Percentiles rank a stretch among this genome's conserved stretches.
Conservation (phyloP, 2,329 filamentous ascomycete species). For the Epichloe aotearoae region DNA sequence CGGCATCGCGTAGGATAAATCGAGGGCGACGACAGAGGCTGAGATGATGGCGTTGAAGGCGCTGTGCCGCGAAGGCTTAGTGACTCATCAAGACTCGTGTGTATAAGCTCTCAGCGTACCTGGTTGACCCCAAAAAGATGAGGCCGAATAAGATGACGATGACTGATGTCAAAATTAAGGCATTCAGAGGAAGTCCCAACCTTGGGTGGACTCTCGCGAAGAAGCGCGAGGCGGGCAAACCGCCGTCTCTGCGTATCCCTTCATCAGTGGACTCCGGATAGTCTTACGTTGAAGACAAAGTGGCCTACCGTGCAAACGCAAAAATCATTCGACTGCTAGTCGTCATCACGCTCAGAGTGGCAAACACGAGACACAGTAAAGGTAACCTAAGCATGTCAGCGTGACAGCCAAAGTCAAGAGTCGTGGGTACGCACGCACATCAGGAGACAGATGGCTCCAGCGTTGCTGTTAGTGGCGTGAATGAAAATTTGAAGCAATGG, state of each 20-base stretch:
- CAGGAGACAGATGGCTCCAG: constrained; percentile 49
- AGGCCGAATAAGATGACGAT: constrained; percentile 55
- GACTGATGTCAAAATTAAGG: constrained; percentile 44
- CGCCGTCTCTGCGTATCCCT: constrained; percentile 35
- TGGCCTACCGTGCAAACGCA: constrained; percentile 38
- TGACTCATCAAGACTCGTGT: too few relatives aligned
- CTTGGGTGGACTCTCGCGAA: constrained; percentile 48
- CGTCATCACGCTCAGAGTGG: constrained; percentile 50
- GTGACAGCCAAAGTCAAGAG: background rate
- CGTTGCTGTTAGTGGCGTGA: constrained; percentile 46
- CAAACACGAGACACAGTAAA: constrained; percentile 49
- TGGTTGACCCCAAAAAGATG: constrained; percentile 55
- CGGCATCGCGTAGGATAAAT: constrained; percentile 62
- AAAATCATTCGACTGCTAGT: constrained; percentile 54
- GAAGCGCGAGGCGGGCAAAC: constrained; percentile 46
- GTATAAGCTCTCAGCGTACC: constrained; percentile 1
- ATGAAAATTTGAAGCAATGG: constrained; percentile 50
- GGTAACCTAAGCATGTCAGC: constrained; percentile 26
- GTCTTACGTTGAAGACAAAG: constrained; percentile 14
- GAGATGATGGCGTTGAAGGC: constrained; percentile 62
- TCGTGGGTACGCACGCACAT: constrained; percentile 28
- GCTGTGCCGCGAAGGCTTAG: constrained; percentile 10
- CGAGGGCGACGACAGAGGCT: constrained; percentile 57
- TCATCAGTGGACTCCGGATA: too few relatives aligned
- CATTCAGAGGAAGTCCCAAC: constrained; percentile 53